These are phyloP conservation scores for Epichloe baconii DNA, from an alignment of 2,329 filamentous ascomycete genomes.

Conservation along the genomic window DNA sequence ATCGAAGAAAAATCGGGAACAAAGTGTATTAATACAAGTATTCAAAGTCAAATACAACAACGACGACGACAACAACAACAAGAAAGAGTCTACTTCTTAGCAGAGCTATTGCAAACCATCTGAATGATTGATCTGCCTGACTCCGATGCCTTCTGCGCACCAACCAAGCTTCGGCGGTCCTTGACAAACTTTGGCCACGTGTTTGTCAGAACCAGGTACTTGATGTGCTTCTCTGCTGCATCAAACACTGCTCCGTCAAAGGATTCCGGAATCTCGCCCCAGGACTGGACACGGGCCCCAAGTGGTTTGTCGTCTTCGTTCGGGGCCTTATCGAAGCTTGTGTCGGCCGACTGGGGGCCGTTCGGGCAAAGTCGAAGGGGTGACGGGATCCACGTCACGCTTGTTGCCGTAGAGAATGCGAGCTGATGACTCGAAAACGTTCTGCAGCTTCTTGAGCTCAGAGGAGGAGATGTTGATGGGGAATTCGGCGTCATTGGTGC, in stretches of 20 bases:
- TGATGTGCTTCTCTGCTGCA: conserved; percentile 44
- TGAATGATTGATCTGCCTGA: conserved; percentile 4
- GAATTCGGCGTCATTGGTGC: conserved; percentile 45
- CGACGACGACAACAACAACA: neutral
- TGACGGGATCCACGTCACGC: conserved; percentile 21
- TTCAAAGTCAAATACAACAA: neutral
- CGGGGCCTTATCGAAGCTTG: neutral
- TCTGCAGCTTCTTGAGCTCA: conserved; percentile 37
- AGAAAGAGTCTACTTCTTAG: neutral
- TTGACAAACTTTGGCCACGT: conserved; percentile 50
- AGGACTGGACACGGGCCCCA: conserved; percentile 16
- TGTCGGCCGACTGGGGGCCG: neutral
- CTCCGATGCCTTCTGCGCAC: conserved; percentile 8
- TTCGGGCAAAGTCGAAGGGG: conserved; percentile 19
- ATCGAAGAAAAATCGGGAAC: no score
- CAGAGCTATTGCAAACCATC: neutral
- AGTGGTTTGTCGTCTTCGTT: neutral
- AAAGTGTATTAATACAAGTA: no score
- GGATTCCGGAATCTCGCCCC: conserved; percentile 29
- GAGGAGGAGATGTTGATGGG: conserved; percentile 49
- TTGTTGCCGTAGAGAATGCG: conserved; percentile 26
- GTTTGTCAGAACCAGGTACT: conserved; percentile 54
- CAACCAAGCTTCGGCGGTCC: conserved; percentile 17
- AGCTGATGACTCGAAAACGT: conserved; percentile 41
- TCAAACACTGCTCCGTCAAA: conserved; percentile 46